Evolutionary conservation across 495 filamentous ascomycete species (phyloP).

Genomic region (Penicillium fimorum): DNA sequence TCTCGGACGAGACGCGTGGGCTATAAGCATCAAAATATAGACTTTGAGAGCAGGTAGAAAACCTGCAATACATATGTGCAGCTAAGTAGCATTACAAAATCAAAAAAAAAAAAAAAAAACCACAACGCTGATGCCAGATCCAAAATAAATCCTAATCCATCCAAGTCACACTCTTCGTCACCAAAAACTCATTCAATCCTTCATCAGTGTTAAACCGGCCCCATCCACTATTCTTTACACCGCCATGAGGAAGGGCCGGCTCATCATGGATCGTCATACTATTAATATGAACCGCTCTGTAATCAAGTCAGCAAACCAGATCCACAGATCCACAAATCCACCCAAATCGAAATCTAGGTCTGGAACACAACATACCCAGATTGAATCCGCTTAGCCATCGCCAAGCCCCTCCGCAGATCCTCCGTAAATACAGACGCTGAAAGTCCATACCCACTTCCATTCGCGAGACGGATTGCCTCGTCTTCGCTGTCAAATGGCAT

Average conservation of each 20-base stretch:
- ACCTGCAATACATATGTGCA: neutral
- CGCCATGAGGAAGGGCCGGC: slow-evolving; percentile 73
- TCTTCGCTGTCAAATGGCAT: slow-evolving; percentile 45
- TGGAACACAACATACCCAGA: slow-evolving; percentile 36
- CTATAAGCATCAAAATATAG: neutral
- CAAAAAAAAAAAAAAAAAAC: no score
- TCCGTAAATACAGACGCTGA: slow-evolving; percentile 50
- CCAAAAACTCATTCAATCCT: slow-evolving; percentile 71
- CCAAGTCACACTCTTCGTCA: slow-evolving; percentile 81
- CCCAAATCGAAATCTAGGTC: neutral
- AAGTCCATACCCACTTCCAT: slow-evolving; percentile 48
- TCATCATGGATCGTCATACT: slow-evolving; percentile 87
- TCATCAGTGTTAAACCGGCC: slow-evolving; percentile 59
- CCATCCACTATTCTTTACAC: slow-evolving; percentile 80
- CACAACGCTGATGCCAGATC: neutral
- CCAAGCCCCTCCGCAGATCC: slow-evolving; percentile 42
- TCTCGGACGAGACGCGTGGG: slow-evolving; percentile 9
- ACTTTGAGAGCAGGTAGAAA: neutral
- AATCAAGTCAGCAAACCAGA: slow-evolving; percentile 4
- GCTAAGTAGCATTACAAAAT: neutral
- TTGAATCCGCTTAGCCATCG: slow-evolving; percentile 45
- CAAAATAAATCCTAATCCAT: slow-evolving; percentile 30
- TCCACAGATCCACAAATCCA: neutral
- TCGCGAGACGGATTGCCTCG: slow-evolving; percentile 48
- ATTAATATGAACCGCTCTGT: slow-evolving; percentile 79